Conservation (phyloP, 257 asterid genomes). For the Knoxia roxburghii region DNA sequence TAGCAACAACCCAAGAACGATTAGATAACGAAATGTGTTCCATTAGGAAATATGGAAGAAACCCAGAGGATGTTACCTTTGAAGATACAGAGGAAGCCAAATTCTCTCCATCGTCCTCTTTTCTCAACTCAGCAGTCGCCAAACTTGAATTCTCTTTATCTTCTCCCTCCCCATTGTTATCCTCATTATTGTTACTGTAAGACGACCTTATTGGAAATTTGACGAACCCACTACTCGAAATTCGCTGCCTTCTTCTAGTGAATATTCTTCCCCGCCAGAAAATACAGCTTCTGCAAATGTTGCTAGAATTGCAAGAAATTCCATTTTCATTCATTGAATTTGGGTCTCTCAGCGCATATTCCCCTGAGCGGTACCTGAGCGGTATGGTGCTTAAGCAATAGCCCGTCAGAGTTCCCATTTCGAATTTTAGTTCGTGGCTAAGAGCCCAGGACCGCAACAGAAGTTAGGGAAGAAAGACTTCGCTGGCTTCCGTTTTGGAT, state of each 20-base stretch:
- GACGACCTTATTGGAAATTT: constrained; percentile 44
- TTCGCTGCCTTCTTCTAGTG: constrained; percentile 23
- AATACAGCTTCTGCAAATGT: constrained; percentile 4
- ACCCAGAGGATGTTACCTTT: constrained; percentile 33
- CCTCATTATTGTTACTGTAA: constrained; percentile 12
- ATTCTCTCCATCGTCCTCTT: constrained; percentile 30
- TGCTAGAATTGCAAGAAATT: background rate
- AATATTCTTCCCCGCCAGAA: constrained; percentile 12
- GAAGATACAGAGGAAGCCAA: constrained; percentile 46
- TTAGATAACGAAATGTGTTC: no score
- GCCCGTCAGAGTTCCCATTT: constrained; percentile 57
- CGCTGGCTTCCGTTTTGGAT: no score
- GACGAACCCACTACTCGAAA: constrained; percentile 24
- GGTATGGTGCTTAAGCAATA: constrained; percentile 29
- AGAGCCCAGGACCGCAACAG: no score
- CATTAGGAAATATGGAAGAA: no score
- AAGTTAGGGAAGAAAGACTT: no score
- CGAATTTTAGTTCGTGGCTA: no score
- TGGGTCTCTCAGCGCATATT: constrained; percentile 18
- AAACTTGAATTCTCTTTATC: constrained; percentile 50
- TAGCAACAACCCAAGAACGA: no score
- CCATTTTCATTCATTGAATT: constrained; percentile 16
- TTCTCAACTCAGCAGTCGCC: constrained; percentile 38
- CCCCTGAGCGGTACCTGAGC: constrained; percentile 22
- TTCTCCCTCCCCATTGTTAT: constrained; percentile 37